These are phyloP conservation scores for Komagataella phaffii DNA, from an alignment of 805 yeast species.

Conservation along the genomic window DNA sequence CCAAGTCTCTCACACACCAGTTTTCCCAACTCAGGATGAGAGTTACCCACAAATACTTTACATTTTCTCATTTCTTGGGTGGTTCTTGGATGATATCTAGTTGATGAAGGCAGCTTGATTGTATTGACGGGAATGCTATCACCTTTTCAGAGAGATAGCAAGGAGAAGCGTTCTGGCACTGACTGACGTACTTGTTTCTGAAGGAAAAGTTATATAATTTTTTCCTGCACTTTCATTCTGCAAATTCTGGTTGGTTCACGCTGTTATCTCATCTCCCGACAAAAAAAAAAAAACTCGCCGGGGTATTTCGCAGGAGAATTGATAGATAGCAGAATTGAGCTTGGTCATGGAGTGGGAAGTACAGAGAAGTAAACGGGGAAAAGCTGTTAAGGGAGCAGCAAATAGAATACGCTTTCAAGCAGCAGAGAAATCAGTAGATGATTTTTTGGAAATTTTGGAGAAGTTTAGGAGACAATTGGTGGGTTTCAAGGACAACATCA, in stretches of 20 bases:
- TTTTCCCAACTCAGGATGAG: conserved; percentile 90
- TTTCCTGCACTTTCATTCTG: neutral
- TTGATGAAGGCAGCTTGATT: neutral
- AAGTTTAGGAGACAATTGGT: neutral
- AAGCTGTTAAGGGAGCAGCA: neutral
- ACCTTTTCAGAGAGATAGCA: neutral
- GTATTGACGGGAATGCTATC: neutral
- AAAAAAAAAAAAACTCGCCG: neutral
- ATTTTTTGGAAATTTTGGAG: neutral
- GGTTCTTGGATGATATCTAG: neutral
- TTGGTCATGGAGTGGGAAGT: neutral
- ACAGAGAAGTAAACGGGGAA: neutral
- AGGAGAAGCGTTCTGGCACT: neutral
- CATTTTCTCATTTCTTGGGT: conserved; percentile 72
- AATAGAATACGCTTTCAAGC: neutral
- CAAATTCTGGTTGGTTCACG: neutral
- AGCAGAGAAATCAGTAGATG: neutral
- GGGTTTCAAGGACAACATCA: neutral
- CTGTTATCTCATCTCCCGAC: neutral
- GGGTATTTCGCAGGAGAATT: neutral
- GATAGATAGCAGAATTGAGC: neutral
- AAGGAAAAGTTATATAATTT: neutral
- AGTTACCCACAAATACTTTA: conserved; percentile 90
- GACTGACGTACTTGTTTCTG: neutral
- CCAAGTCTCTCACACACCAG: conserved; percentile 86